Base-by-base conservation (phyloP, 768 basidiomycete species). In the Tylopilus rubrobrunneus region DNA sequence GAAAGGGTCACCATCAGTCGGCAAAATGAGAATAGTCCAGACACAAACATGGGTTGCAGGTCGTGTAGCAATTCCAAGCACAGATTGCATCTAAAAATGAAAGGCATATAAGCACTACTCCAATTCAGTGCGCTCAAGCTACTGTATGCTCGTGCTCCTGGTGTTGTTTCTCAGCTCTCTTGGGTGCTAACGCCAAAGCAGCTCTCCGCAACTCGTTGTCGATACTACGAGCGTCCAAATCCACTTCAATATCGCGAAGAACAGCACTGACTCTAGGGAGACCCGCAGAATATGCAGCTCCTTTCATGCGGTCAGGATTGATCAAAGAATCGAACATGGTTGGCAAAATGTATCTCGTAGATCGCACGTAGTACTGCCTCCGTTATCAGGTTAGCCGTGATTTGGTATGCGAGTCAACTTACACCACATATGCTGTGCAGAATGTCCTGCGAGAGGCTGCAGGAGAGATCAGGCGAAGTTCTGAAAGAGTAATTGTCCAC, bases 261-360 rank as follows among this genome's bases (percentile, higher is more conserved):
- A 78, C 79, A 7, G 68, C 64, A 27, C 77, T 71, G 6, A 87
- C 68, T 19, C 77, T 72, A 11, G 77, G 76, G 12, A 74, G 72
- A 9, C 75, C 72, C 34, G 85, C 73, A 34, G 65, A 62, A 64
- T 84, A 88, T 3, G 80, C 76, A 62, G 84, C 92, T 8, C 96
- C 96, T 73, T 98, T 98, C 85, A 97, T 95, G 25, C 87, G 79
- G 69, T 98, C 94, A 10, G 92, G 88, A 64, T 95, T 92, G 51
- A 71, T 70, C 46, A 91, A 70, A 5, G 86, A 82, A 54, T 78
- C 74, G 61, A 85, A 83, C 44, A 88, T 69, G 21, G 72, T 68
- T 6, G 87, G 84, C 28, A 89, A 74, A 42, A 80, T 75, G 56
- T 81, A 80, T 62, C 83, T 78, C 28, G 86, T 89, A 7, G 88